Evolutionary conservation across 2,329 filamentous ascomycete genomes (phyloP), one percentile per base, ranked within the genome.

Genomic region (Hortaea sp.): DNA sequence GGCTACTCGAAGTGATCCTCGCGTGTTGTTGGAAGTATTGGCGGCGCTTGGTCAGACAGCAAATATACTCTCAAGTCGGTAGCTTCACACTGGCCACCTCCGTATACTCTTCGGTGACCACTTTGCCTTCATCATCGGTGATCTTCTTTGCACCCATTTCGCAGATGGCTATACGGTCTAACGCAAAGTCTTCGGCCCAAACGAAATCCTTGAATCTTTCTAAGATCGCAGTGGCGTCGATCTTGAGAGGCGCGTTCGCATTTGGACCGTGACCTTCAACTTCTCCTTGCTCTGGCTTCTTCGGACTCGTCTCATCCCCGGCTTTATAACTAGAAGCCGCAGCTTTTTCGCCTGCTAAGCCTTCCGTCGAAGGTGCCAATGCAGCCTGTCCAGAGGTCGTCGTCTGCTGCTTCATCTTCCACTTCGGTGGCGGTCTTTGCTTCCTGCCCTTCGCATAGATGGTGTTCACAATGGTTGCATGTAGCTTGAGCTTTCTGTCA

Each of bases 391-490:
- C n/a, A 10, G 29, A 7, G 38, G 43, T 20, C 41, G 29, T 12
- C 41, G 29, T 43, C 30, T 39, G 27, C 39, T 43, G 44, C 42
- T 49, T 44, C 20, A 38, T 35, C 29, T 44, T 50, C 29, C 37
- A 29, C 28, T 32, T 42, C 30, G 41, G 41, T 13, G 49, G 44
- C 42, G 60, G 41, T 40, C 57, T 56, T 42, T 53, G 49, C 32
- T 49, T 58, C 43, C 55, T 61, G 4, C 64, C 64, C 59, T 74
- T 77, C 39, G 80, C 79, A 61, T 95, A 94, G 10, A 88, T 78
- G 0, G 88, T 94, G 63, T 95, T 95, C 43, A 92, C 67, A 4
- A 95, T 69, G 0, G 90, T 95, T 12, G 86, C 88, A 61, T 95
- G 90, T 43, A 95, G 66, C 13, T 85, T 74, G 51, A 95, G 63